These are phyloP conservation scores for Rhizopus microsporus DNA, from an alignment of 371 early-diverging fungal genomes.

Conservation along the genomic window DNA sequence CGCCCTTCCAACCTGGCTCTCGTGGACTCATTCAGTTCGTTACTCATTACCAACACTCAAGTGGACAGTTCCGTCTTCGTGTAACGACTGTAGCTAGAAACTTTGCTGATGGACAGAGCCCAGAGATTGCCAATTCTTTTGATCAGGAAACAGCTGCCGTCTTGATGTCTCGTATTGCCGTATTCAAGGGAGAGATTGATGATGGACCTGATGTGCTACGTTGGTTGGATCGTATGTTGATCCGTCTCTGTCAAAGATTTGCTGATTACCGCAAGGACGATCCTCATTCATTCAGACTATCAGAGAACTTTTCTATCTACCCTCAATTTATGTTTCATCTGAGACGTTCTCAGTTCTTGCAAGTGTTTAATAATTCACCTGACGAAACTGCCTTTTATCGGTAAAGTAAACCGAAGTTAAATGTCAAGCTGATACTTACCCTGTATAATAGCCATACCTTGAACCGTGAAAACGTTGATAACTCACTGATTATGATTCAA, in stretches of 20 bases:
- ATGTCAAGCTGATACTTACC: not conserved
- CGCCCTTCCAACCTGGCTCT: slow-evolving; percentile 82
- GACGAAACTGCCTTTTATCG: slow-evolving; percentile 98
- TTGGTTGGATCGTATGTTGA: slow-evolving; percentile 99
- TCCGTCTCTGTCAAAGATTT: slow-evolving; percentile 97
- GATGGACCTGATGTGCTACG: slow-evolving; percentile 98
- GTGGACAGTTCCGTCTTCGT: slow-evolving; percentile 87
- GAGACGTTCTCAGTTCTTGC: slow-evolving; percentile 97
- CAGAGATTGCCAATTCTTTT: slow-evolving; percentile 90
- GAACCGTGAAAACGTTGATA: slow-evolving; percentile 94
- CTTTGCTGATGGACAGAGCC: slow-evolving; percentile 88
- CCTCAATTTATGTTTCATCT: slow-evolving; percentile 99
- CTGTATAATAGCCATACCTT: slow-evolving; percentile 74
- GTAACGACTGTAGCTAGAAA: slow-evolving; percentile 96
- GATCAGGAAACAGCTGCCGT: slow-evolving; percentile 99
- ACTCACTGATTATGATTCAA: slow-evolving; percentile 98
- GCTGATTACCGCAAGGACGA: slow-evolving; percentile 97
- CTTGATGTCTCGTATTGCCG: slow-evolving; percentile 98
- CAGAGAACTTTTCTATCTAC: slow-evolving; percentile 96
- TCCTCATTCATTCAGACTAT: slow-evolving; percentile 90
- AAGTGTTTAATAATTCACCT: slow-evolving; percentile 98
- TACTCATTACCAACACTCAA: slow-evolving; percentile 94
- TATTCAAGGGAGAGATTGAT: slow-evolving; percentile 96
- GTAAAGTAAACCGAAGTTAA: slow-evolving; percentile 5
- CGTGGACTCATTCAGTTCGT: slow-evolving; percentile 94